Percentiles rank a stretch among this genome's conserved stretches.
Evolutionary conservation across 139 green algal genomes (phyloP).

Genomic region (Chlamydomonas incerta): DNA sequence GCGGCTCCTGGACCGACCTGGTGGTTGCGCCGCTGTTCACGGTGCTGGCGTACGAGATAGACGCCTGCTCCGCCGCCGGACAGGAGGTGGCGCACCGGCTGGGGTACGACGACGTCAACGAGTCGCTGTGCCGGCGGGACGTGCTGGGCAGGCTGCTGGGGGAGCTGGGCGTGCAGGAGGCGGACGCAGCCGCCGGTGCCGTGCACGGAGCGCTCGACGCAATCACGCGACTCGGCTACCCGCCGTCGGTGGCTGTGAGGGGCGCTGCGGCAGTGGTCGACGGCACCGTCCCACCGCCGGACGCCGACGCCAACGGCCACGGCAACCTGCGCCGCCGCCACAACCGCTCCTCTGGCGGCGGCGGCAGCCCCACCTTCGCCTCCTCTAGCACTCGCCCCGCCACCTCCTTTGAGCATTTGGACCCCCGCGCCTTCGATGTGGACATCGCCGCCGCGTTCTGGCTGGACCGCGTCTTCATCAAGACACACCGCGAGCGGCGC

Average conservation of each 20-base stretch:
- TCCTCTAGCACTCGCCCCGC: no score
- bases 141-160: constrained; percentile 27
- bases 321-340: neutral
- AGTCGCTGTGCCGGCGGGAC: constrained; percentile 64
- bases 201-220: constrained; percentile 15
- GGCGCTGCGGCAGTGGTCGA: neutral
- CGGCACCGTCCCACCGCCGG: neutral
- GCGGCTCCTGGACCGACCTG: constrained; percentile 64
- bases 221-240: constrained; percentile 26
- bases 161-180: constrained; percentile 28
- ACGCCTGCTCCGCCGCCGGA: constrained; percentile 37
- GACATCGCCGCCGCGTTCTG: constrained; percentile 38
- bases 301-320: neutral
- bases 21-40: constrained; percentile 53
- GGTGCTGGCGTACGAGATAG: constrained; percentile 44
- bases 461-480: constrained; percentile 57
- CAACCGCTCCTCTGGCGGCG: neutral
- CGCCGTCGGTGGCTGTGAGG: neutral
- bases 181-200: neutral
- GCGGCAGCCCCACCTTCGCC: no score
- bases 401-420: neutral
- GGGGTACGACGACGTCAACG: constrained; percentile 86
- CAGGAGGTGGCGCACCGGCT: constrained; percentile 64
- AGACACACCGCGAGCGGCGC: constrained; percentile 74
- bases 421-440: constrained; percentile 12